Base-by-base conservation (phyloP, 257 asterid species). In the Capsicum pubescens region DNA sequence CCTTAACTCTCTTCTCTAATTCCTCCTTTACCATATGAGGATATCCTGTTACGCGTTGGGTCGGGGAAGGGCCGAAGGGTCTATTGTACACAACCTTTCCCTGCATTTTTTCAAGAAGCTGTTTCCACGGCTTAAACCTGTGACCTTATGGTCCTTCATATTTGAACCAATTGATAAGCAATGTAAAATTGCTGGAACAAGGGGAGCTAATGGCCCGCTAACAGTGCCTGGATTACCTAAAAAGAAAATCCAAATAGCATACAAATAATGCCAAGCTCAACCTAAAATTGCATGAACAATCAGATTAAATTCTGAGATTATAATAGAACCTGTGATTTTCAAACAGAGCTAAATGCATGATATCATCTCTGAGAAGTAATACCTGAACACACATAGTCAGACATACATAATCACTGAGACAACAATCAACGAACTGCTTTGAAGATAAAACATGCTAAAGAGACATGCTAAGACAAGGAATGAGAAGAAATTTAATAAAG, bases 21-120 rank as follows among this genome's bases (percentile, higher is more conserved):
- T 82, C 84, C 82, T 86, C 90, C 46, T 87, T 86, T 71, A 83
- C 80, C 82, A 85, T 80, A 90, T 87, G 89, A 85, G 87, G 83
- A 57, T 79, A 44, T 84, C 89, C 89, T 84, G 32, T 26, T 26
- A 26, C 32, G 32, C 32, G 32, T 26, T 26, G 32, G 32, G 32
- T 26, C 32, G 32, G 32, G 32, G 32, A 26, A 26, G 2, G 32
- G 32, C 32, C 32, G 1, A 26, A 26, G 32, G 2, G 32, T 26
- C 32, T 86, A 9, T 85, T 87, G 46, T 76, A 84, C 44, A 66
- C 81, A 78, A 83, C 63, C 32, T 26, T 26, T 26, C 32, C 32
- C 1, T 26, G 32, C 32, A 26, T 26, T 26, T 26, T 26, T 26
- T 1, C 32, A 26, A 26, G 32, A 26, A 26, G 1, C 32, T 26